Base-by-base conservation (phyloP, 2,329 filamentous ascomycete species). In the Clathrospora elynae region DNA sequence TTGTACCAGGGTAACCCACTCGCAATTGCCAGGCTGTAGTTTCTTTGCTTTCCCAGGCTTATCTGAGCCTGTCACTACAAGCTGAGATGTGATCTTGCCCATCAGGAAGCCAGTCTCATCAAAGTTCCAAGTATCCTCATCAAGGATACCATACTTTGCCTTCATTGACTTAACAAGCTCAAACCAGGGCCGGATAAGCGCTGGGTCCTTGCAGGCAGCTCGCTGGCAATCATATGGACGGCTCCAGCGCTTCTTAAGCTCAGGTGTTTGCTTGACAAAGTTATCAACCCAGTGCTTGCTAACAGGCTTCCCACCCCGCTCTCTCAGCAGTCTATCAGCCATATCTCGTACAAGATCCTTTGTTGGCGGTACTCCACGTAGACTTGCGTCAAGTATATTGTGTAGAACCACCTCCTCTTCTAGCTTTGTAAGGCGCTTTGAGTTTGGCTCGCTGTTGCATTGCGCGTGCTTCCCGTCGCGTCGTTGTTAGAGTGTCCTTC, bases 101-200 rank as follows among this genome's bases (percentile, higher is more conserved):
- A 70, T 67, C 19, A 62, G 46, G 53, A 68, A 69, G 38, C 65
- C 57, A 23, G 58, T 61, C 51, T 70, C 53, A 33, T 61, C 38
- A 42, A 58, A 58, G 48, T 60, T 58, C 12, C 46, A 58, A 9
- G 33, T 49, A 35, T 55, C 42, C 4, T 44, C 34, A 30, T 57
- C 45, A 9, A 24, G 3, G 11, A 56, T 47, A 25, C 48, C 18
- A 18, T 47, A 47, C 33, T 52, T 52, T 2, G 12, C 48, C 12
- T 40, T 45, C 3, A 38, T 43, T 0, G 4, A 11, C 8, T 22
- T 2, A n/a, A 46, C 28, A 4, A 46, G 42, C 10, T 6, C 14
- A 7, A 49, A 49, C 41, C 14, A 49, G 29, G n/a, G 16, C 14
- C 17, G n/a, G n/a, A 53, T 51, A 41, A 41, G 2, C 28, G 17